A percentile compares a stretch with the other conserved stretches of the same genome.
phyloP scores from a whole-genome alignment of 495 filamentous ascomycete species.

The Copromyces sp. region DNA sequence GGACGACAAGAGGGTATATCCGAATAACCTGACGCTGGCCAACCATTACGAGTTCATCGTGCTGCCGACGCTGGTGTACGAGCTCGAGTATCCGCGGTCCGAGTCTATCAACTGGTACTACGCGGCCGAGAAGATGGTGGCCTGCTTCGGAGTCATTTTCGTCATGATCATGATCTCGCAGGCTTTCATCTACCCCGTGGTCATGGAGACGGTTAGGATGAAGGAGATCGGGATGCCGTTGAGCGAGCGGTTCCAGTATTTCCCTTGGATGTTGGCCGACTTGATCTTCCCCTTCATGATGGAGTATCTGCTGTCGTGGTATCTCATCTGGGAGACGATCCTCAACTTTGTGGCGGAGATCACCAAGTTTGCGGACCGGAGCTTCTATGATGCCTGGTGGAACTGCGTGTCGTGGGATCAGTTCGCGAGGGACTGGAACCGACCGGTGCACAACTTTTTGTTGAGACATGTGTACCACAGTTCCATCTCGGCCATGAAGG shows the following conservation, averaged over 20 bases:
- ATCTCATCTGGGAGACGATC: conserved; percentile 73
- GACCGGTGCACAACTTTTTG: conserved; percentile 59
- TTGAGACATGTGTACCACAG: conserved; percentile 67
- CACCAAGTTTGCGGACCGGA: conserved; percentile 64
- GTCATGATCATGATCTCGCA: conserved; percentile 53
- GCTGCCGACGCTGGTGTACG: conserved; percentile 66
- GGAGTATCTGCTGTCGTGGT: conserved; percentile 61
- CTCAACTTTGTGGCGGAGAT: conserved; percentile 67
- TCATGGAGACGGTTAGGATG: conserved; percentile 53
- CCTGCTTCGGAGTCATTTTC: conserved; percentile 57
- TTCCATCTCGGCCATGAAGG: conserved; percentile 57
- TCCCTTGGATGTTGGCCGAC: conserved; percentile 59
- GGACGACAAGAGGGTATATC: conserved; percentile 38
- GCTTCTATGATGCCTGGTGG: conserved; percentile 71
- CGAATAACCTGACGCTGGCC: conserved; percentile 51
- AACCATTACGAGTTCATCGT: conserved; percentile 65
- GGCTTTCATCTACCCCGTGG: conserved; percentile 51
- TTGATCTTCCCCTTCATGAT: conserved; percentile 67
- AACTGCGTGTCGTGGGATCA: conserved; percentile 53
- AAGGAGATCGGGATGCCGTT: conserved; percentile 51
- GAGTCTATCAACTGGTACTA: conserved; percentile 60
- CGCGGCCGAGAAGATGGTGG: conserved; percentile 56
- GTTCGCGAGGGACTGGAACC: conserved; percentile 68
- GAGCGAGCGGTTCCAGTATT: conserved; percentile 47
- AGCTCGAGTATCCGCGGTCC: conserved; percentile 64